Evolutionary conservation across 2,329 filamentous ascomycete species (phyloP), one percentile per base, ranked within the genome.

Genomic region (Pezizomycotina sp.): DNA sequence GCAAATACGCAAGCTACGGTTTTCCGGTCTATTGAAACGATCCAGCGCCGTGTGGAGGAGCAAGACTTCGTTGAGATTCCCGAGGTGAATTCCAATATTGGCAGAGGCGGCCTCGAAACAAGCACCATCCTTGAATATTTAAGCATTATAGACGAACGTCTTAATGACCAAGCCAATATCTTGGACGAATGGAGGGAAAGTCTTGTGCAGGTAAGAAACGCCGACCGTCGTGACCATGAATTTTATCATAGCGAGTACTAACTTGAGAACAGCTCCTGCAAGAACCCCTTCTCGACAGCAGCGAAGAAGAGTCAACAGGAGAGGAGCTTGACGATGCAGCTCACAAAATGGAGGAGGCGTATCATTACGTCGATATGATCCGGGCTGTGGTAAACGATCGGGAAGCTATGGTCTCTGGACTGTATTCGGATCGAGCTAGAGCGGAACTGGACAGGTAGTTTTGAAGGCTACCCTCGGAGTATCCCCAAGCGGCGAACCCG

Each of bases 321-420:
- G 77, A 93, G 41, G 89, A 95, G 54, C 89, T 92, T 45, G 78
- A 82, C 48, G 71, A 79, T 20, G 92, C 86, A 0, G 81, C 83
- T 0, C 80, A 80, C 54, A 68, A 76, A 28, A 86, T 95, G 57
- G 86, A 93, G 43, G 74, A 91, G 53, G 69, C 93, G 26, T 80
- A 86, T 57, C 79, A 79, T 5, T 92, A 91, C 52, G 77, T 92
- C 39, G 74, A 83, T 53, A 74, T 71, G 6, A 62, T 93, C 18
- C 69, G 81, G 41, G 71, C 77, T 0, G 65, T 77, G 30, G 68
- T 89, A 38, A 75, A 80, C 5, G 84, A 95, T 56, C 73, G 86
- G 8, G 71, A 77, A 45, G 71, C 77, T 45, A 71, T 74, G 18
- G 63, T 93, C 10, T 77, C 76, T 2, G 86, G 86, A 0, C 67